Base-by-base conservation (phyloP, 345 rosid genomes). In the Cardamine occulta region DNA sequence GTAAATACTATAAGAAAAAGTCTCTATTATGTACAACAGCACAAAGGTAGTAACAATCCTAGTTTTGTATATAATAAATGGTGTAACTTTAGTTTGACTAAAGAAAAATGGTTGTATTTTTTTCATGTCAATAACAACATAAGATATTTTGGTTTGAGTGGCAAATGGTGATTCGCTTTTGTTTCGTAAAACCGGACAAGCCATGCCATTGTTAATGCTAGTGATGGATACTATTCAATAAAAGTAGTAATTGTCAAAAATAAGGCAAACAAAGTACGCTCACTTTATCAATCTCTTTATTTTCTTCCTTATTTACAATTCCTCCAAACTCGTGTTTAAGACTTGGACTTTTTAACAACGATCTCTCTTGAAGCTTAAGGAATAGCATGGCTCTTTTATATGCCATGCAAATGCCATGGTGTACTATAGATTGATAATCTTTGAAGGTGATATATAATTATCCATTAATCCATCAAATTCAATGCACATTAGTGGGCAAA, bases 101-200 rank as follows among this genome's bases (percentile, higher is more conserved):
- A 12, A 4, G 1, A 39, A 40, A 14, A 42, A 13, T 11, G 2
- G n/a, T n/a, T 42, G 2, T 42, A 39, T 13, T 5, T n/a, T 47
- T 7, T 8, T 17, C 52, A 17, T 6, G n/a, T 47, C 23, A 47
- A 17, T 7, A 47, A 17, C 21, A n/a, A 47, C 52, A 17, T n/a
- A 47, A n/a, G 21, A 17, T 11, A 23, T 52, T 11, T 55, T 54
- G 52, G 40, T 68, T 31, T 70, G n/a, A 19, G 3, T 58, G 19
- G 31, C 7, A 5, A 49, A 6, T 39, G 53, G 35, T 64, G 6
- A 17, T 70, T 49, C 19, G 18, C 35, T 13, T 26, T 68, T 60
- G 79, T 68, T 75, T 59, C 79, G 32, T 68, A 19, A 18, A 4
- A 21, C 35, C 74, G 19, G 74, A 68, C 74, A 60, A 53, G 21